Conservation (phyloP, 2,329 filamentous ascomycete genomes). For the Septoria petroselini region DNA sequence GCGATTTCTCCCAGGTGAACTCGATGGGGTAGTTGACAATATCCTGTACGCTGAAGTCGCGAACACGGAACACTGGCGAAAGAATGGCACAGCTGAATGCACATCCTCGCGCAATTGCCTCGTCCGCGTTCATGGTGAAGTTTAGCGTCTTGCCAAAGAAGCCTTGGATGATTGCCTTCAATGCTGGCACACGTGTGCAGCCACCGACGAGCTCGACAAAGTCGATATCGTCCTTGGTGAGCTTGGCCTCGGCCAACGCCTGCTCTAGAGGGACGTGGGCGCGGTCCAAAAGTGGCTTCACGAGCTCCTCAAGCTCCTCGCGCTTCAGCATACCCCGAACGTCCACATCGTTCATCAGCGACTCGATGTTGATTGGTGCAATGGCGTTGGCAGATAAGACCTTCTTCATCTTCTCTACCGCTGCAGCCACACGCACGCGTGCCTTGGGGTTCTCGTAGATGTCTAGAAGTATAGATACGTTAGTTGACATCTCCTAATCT, state of each 20-base stretch:
- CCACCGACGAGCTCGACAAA: conserved; percentile 90
- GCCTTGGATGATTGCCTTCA: conserved; percentile 83
- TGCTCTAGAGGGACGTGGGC: conserved; percentile 76
- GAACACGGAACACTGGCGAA: conserved; percentile 95
- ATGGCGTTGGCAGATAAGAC: conserved; percentile 91
- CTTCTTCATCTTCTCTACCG: conserved; percentile 98
- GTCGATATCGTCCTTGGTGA: conserved; percentile 90
- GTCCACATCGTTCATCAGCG: conserved; percentile 96
- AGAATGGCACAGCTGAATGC: conserved; percentile 97
- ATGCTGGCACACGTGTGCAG: conserved; percentile 84
- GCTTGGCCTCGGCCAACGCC: conserved; percentile 87
- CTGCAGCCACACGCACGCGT: conserved; percentile 77
- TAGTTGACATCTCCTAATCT: background rate
- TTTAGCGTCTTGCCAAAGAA: conserved; percentile 93
- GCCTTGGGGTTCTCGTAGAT: conserved; percentile 89
- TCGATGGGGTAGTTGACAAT: conserved; percentile 98
- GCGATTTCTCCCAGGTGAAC: conserved; percentile 97
- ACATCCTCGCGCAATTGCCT: conserved; percentile 91
- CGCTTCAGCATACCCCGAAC: conserved; percentile 85
- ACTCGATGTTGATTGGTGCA: conserved; percentile 94
- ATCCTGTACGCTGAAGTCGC: conserved; percentile 96
- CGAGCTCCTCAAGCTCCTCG: conserved; percentile 87
- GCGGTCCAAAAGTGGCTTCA: conserved; percentile 76
- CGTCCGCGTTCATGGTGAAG: conserved; percentile 97
- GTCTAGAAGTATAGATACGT: conserved; percentile 47